Evolutionary conservation across 2,329 filamentous ascomycete genomes (phyloP).

Genomic region (Colletotrichum falcatum): DNA sequence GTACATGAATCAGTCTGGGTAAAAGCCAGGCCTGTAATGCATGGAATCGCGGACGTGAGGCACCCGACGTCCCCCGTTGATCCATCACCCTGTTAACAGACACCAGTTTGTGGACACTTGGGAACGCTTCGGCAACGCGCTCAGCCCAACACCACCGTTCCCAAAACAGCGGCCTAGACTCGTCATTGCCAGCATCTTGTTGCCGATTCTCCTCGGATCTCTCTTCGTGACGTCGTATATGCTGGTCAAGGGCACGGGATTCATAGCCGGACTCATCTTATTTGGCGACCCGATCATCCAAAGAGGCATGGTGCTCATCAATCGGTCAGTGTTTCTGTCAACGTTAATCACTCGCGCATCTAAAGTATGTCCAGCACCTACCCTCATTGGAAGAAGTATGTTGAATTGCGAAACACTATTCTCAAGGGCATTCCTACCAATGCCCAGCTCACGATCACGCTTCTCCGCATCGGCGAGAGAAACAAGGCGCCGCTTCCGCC

Average conservation of each 20-base stretch:
- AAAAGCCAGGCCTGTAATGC: conserved; percentile 80
- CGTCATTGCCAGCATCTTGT: conserved; percentile 64
- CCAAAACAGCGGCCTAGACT: conserved; percentile 64
- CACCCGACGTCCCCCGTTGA: rapidly evolving
- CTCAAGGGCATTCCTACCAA: conserved; percentile 89
- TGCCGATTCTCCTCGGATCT: conserved; percentile 64
- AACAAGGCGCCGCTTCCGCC: conserved; percentile 83
- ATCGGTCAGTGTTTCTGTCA: conserved; percentile 55
- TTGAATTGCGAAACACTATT: conserved; percentile 80
- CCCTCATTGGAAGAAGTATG: conserved; percentile 80
- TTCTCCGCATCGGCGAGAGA: conserved; percentile 83
- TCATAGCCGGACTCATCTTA: conserved; percentile 79
- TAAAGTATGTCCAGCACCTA: conserved; percentile 55
- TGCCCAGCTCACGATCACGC: conserved; percentile 83
- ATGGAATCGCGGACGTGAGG: conserved; percentile 58
- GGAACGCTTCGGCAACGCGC: conserved; percentile 64
- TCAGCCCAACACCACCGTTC: conserved; percentile 75
- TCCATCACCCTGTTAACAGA: background rate
- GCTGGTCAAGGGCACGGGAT: conserved; percentile 73
- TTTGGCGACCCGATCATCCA: conserved; percentile 83
- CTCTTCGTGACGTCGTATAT: conserved; percentile 68
- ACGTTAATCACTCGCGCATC: conserved; percentile 40
- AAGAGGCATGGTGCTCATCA: conserved; percentile 68
- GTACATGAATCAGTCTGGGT: conserved; percentile 83
- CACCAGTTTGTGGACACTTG: conserved; percentile 58